These are phyloP conservation scores for Graphilbum sp. DNA, from an alignment of 2,329 filamentous ascomycete genomes.

Conservation along the genomic window DNA sequence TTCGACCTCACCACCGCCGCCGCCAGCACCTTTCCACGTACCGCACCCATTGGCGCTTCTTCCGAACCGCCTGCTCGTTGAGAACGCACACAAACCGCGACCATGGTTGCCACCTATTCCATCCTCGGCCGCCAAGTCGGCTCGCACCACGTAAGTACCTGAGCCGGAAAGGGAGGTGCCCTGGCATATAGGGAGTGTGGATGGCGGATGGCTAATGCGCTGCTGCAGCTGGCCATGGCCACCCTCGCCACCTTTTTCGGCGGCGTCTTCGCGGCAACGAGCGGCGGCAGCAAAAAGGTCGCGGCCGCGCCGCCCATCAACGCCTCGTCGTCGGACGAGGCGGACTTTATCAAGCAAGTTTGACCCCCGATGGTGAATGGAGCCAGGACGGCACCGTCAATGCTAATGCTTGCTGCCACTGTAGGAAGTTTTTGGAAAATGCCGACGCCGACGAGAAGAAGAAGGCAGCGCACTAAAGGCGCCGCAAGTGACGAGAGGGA, in stretches of 20 bases:
- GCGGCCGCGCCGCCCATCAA: conserved; percentile 40
- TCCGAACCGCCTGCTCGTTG: neutral
- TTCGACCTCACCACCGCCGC: neutral
- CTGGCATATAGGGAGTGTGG: neutral
- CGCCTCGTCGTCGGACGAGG: conserved; percentile 44
- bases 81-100: neutral
- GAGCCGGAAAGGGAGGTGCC: neutral
- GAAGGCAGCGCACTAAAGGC: conserved; percentile 8
- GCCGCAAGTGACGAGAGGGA: neutral
- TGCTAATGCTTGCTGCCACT: neutral
- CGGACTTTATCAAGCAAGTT: conserved; percentile 48
- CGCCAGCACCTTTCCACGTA: neutral
- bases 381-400: neutral
- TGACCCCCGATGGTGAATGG: no score
- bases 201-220: conserved; percentile 1
- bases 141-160: conserved; percentile 41
- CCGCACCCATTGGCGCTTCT: neutral
- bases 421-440: conserved; percentile 30
- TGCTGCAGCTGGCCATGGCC: conserved; percentile 36
- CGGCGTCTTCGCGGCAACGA: conserved; percentile 26
- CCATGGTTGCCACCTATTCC: conserved; percentile 34
- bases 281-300: conserved; percentile 27
- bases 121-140: conserved; percentile 42
- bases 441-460: conserved; percentile 26
- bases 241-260: conserved; percentile 35